Percentiles rank a stretch among this genome's conserved stretches.
Evolutionary conservation across 2,329 filamentous ascomycete genomes (phyloP).

Genomic region (Colletotrichum tanaceti): DNA sequence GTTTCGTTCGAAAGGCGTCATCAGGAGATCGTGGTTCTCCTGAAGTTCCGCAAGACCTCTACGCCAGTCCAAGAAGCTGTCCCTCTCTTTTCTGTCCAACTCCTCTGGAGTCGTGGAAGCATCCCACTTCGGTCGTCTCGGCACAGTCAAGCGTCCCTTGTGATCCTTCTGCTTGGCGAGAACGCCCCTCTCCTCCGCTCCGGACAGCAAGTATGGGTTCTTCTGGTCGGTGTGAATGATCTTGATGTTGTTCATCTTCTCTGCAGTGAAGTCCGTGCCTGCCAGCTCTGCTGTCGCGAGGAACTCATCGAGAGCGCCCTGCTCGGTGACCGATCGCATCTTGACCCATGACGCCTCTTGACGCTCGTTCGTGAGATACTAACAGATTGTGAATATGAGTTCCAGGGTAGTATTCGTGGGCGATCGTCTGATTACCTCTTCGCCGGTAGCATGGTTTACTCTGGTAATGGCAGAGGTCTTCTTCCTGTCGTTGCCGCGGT

Average conservation of each 20-base stretch:
- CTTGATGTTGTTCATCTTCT: slow-evolving; percentile 99
- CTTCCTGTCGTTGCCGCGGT: slow-evolving; percentile 86
- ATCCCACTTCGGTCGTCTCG: slow-evolving; percentile 90
- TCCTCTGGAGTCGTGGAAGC: slow-evolving; percentile 83
- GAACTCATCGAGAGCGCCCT: slow-evolving; percentile 96
- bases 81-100: slow-evolving; percentile 81
- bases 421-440: slow-evolving; percentile 64
- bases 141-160: slow-evolving; percentile 83
- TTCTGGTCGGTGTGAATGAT: slow-evolving; percentile 97
- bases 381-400: slow-evolving; percentile 42
- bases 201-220: slow-evolving; percentile 92
- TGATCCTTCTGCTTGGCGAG: slow-evolving; percentile 87
- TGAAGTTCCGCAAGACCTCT: slow-evolving; percentile 91
- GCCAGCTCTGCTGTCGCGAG: slow-evolving; percentile 94
- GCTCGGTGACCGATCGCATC: slow-evolving; percentile 98
- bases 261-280: slow-evolving; percentile 98
- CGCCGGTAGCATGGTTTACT: slow-evolving; percentile 82
- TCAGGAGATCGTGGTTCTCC: slow-evolving; percentile 91
- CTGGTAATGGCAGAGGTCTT: slow-evolving; percentile 70
- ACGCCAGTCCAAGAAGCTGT: slow-evolving; percentile 87
- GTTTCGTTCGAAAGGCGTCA: slow-evolving; percentile 98
- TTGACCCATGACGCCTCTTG: slow-evolving; percentile 98
- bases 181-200: slow-evolving; percentile 82
- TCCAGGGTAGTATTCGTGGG: no score
- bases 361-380: slow-evolving; percentile 91